Percentiles rank a stretch among this genome's conserved stretches.
Evolutionary conservation across 140 eudicot species (phyloP).

Genomic region (Oenanthe javanica): DNA sequence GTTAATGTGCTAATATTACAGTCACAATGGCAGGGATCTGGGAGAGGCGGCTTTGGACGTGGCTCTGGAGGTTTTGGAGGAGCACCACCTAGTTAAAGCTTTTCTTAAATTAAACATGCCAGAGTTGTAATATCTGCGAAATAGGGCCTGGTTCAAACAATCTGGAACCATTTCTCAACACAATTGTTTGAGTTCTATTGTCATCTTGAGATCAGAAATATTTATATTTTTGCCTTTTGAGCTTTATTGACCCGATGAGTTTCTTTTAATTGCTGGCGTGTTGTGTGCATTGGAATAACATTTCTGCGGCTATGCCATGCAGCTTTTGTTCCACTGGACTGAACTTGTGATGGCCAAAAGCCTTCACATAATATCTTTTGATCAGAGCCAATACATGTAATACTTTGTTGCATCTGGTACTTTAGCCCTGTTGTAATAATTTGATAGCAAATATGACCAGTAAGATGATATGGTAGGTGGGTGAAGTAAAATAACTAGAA

Average conservation of each 20-base stretch:
- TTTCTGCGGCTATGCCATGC: background rate
- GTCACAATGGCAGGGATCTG: constrained; percentile 32
- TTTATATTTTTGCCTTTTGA: background rate
- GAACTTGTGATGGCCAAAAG: background rate
- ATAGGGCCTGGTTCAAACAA: background rate
- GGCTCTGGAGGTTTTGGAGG: constrained; percentile 35
- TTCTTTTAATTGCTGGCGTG: background rate
- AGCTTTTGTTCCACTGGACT: too few species aligned
- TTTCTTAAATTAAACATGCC: constrained; percentile 7
- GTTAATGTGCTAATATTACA: background rate
- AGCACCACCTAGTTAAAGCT: constrained; percentile 42
- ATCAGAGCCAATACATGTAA: background rate
- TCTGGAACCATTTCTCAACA: background rate
- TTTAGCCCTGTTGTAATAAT: background rate
- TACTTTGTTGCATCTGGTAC: background rate
- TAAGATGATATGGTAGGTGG: background rate
- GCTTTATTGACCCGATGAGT: background rate
- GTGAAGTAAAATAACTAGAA: background rate
- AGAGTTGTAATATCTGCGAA: background rate
- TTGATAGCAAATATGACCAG: background rate
- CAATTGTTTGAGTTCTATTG: background rate
- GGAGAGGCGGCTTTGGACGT: constrained; percentile 42
- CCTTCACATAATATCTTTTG: background rate
- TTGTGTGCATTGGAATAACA: background rate
- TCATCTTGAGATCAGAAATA: background rate